Base-by-base conservation (phyloP, 139 green algal species). In the Asterochloris sp. region DNA sequence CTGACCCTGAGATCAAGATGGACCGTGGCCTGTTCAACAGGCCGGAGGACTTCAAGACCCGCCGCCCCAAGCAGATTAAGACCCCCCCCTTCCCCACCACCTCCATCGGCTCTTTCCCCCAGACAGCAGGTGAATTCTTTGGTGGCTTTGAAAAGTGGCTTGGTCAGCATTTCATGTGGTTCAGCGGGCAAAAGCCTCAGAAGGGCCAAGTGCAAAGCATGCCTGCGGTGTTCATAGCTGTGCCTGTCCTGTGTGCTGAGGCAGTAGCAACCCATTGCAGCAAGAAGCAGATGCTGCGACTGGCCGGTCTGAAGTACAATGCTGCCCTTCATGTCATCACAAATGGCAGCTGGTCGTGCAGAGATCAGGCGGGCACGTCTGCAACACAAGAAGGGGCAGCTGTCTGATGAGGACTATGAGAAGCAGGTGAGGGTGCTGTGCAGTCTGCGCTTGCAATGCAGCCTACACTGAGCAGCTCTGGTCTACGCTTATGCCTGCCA, bases 61-160 rank as follows among this genome's bases (percentile, higher is more conserved):
- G 94, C 62, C 86, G 94, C 38, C 47, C 73, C 27, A 83, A 86
- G 86, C 93, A 96, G 89, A 84, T 91, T 78, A 27, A 85, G 79
- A 88, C 81, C 60, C 91, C 79, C 0, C 73, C 87, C 26, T 96
- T 97, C 88, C 94, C 94, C 76, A 98, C 94, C 80, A 95, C 94
- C 77, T 95, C 91, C 85, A 96, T 98, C 78, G 95, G 95, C 77
- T 96, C 90, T 74, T 98, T 98, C 90, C 95, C 95, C 21, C 95
- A 98, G 89, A 98, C 95, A 4, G 62, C 87, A 54, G 83, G 83
- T 86, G 67, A 17, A 12, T 26, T 14, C 12, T 54, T 6, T 54
- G 38, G 38, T 54, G 38, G 38, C 38, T 10, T 54, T 2, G 38
- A 6, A 54, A 54, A 2, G 38, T 54, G 38, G 38, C 6, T 54